phyloP scores from a whole-genome alignment of 192 early-diverging fungal species.

The Dispira parvispora region DNA sequence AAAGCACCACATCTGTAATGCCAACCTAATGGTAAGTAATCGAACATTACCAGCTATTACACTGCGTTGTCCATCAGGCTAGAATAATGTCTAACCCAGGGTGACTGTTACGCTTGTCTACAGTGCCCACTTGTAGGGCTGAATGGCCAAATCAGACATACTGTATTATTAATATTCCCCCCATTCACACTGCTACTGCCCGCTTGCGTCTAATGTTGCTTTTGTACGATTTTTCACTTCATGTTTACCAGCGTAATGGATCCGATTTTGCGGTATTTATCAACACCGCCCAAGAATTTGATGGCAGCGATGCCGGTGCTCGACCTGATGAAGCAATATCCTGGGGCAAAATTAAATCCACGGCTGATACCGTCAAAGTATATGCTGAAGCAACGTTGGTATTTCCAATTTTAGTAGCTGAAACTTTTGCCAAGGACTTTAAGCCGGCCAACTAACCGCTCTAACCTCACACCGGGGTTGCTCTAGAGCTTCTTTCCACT shows the following conservation, averaged over 20 bases:
- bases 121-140: no score
- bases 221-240: neutral
- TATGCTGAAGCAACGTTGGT: constrained; percentile 85
- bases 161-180: no score
- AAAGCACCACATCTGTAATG: constrained; percentile 99
- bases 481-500: no score
- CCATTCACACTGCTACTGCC: no score
- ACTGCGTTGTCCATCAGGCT: no score
- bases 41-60: no score
- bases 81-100: no score
- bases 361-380: constrained; percentile 72
- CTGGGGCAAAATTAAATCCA: constrained; percentile 88
- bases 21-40: constrained; percentile 73
- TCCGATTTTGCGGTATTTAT: constrained; percentile 92
- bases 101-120: no score
- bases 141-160: no score
- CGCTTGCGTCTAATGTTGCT: no score
- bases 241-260: constrained; percentile 50
- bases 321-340: constrained; percentile 95
- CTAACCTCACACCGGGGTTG: no score
- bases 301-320: constrained; percentile 94
- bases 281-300: constrained; percentile 97
- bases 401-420: constrained; percentile 86
- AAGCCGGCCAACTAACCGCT: no score
- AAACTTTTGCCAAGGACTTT: constrained; percentile 81